A percentile compares a stretch with the other conserved stretches of the same genome.
Evolutionary conservation across 768 basidiomycete species (phyloP).

Genomic region (Brasilioporus rufonigricans): DNA sequence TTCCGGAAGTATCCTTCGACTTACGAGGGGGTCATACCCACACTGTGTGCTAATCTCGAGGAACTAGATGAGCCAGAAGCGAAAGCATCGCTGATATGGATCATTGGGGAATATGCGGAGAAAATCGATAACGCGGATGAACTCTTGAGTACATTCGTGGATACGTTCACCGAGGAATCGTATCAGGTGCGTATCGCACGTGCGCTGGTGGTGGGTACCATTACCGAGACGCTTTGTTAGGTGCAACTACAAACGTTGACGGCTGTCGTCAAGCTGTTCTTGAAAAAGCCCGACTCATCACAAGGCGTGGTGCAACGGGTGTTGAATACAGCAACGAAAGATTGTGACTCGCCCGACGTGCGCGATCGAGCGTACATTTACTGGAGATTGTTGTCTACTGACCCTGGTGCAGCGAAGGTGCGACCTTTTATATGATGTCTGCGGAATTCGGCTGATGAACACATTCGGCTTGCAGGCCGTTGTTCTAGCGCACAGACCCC

Average conservation of each 20-base stretch:
- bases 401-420: conserved; percentile 94
- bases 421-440: background rate
- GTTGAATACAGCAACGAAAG: conserved; percentile 91
- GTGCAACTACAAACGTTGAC: conserved; percentile 84
- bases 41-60: conserved; percentile 90
- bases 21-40: conserved; percentile 97
- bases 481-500: conserved; percentile 87
- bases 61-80: conserved; percentile 98
- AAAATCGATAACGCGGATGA: conserved; percentile 98
- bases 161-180: conserved; percentile 90
- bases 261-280: conserved; percentile 94
- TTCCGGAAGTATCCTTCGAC: conserved; percentile 96
- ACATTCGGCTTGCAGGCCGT: conserved; percentile 52
- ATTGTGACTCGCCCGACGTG: conserved; percentile 95
- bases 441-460: background rate
- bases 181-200: conserved; percentile 58
- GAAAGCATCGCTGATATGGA: conserved; percentile 98
- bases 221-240: conserved; percentile 27
- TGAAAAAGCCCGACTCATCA: conserved; percentile 91
- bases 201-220: background rate
- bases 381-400: conserved; percentile 92
- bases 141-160: conserved; percentile 84
- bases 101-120: conserved; percentile 96
- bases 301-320: conserved; percentile 93
- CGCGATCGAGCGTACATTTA: conserved; percentile 97